Conservation (phyloP, 1,284 basidiomycete genomes). For the Xerocomus amazonicus region DNA sequence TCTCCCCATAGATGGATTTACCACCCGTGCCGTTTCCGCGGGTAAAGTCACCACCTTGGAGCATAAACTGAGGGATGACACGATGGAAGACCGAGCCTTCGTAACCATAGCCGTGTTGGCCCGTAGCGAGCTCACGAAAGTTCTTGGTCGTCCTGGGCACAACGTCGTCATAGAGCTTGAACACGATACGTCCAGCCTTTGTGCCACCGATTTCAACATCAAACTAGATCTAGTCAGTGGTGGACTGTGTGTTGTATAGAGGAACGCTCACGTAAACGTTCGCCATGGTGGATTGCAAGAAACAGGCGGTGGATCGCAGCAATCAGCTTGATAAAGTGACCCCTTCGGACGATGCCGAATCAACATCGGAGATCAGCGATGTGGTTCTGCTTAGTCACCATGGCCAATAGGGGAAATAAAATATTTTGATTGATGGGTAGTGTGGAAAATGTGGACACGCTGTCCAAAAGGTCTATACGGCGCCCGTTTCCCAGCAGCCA, state of each 20-base stretch:
- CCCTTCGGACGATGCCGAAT: slow-evolving; percentile 3
- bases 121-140: slow-evolving; percentile 88
- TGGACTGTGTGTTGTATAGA: not conserved
- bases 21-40: slow-evolving; percentile 79
- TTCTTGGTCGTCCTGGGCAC: slow-evolving; percentile 80
- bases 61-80: slow-evolving; percentile 64
- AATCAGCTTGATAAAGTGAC: not conserved
- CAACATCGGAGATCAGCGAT: slow-evolving; percentile 1
- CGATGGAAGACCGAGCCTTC: slow-evolving; percentile 75
- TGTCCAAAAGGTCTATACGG: too few species aligned
- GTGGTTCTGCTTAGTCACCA: not conserved
- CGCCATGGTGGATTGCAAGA: slow-evolving; percentile 33
- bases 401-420: not conserved
- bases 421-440: not conserved
- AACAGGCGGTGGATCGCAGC: not conserved
- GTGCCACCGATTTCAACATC: slow-evolving; percentile 67
- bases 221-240: slow-evolving; percentile 47
- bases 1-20: slow-evolving; percentile 83
- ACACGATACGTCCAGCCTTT: slow-evolving; percentile 69
- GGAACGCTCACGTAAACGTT: slow-evolving; percentile 41
- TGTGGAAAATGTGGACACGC: too few species aligned
- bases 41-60: slow-evolving; percentile 75
- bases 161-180: slow-evolving; percentile 75
- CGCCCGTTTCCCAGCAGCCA: too few species aligned
- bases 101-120: slow-evolving; percentile 67